Evolutionary conservation across 2,329 filamentous ascomycete species (phyloP).

Genomic region (Cladosporium sp.): DNA sequence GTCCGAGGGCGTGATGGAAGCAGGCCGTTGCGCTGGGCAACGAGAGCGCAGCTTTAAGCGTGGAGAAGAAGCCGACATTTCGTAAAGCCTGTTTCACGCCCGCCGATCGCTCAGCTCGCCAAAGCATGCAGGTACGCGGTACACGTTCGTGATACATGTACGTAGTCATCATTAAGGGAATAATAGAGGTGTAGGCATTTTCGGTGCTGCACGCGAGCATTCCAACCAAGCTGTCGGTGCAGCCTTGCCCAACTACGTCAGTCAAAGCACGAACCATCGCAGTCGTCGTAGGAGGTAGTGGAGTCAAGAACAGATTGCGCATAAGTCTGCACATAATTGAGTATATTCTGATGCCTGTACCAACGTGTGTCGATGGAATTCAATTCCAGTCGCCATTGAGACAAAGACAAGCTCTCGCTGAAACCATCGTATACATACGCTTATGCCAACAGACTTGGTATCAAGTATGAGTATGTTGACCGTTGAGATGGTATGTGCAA

Average conservation of each 20-base stretch:
- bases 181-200: not conserved
- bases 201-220: not conserved
- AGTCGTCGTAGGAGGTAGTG: too few species aligned
- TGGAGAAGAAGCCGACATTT: not conserved
- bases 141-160: not conserved
- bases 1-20: not conserved
- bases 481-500: too few species aligned
- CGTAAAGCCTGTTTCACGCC: not conserved
- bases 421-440: too few species aligned
- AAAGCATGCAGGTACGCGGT: slow-evolving; percentile 1
- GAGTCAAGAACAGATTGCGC: not conserved
- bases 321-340: too few species aligned
- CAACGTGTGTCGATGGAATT: not conserved
- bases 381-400: not conserved
- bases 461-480: too few species aligned
- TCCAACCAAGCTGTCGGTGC: not conserved
- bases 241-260: not conserved
- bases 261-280: not conserved
- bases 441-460: too few species aligned
- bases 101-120: slow-evolving; percentile 1
- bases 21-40: not conserved
- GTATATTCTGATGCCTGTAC: too few species aligned
- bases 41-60: not conserved
- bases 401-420: too few species aligned
- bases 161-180: not conserved